Conservation (phyloP, 1,284 basidiomycete genomes). For the Cutaneotrichosporon sp. region DNA sequence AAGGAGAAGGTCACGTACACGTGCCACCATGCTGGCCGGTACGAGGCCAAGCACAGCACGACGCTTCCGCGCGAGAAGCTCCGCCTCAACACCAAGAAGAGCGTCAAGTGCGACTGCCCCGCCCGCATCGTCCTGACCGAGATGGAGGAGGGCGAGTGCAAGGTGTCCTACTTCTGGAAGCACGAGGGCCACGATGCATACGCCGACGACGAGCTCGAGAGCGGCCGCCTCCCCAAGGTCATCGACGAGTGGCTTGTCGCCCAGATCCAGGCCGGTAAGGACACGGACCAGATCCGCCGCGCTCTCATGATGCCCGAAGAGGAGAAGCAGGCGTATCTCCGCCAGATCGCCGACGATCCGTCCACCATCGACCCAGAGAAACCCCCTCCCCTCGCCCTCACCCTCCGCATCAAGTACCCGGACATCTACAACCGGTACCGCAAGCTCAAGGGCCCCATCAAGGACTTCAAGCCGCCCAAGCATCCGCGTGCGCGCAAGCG, state of each 20-base stretch:
- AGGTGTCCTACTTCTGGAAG: constrained; percentile 40
- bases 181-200: constrained; percentile 47
- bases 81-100: constrained; percentile 43
- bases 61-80: constrained; percentile 37
- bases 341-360: constrained; percentile 33
- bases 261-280: constrained; percentile 38
- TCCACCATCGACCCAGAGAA: constrained; percentile 27
- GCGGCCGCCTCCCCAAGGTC: constrained; percentile 37
- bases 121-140: constrained; percentile 42
- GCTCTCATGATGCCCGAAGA: constrained; percentile 35
- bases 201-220: constrained; percentile 33
- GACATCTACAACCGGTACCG: constrained; percentile 48
- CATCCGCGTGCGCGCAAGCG: constrained; percentile 14
- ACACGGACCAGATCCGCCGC: constrained; percentile 38
- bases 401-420: constrained; percentile 43
- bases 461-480: constrained; percentile 31
- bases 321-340: constrained; percentile 36
- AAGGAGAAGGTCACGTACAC: constrained; percentile 45
- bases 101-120: constrained; percentile 45
- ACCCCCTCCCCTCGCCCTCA: constrained; percentile 38
- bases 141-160: constrained; percentile 35
- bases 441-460: constrained; percentile 43
- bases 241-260: constrained; percentile 44
- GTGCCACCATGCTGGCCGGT: constrained; percentile 44
- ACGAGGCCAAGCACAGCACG: constrained; percentile 37